A percentile compares a stretch with the other conserved stretches of the same genome.
Evolutionary conservation across 352 stramenopile genomes (phyloP).

Genomic region (Phytophthora capsici): DNA sequence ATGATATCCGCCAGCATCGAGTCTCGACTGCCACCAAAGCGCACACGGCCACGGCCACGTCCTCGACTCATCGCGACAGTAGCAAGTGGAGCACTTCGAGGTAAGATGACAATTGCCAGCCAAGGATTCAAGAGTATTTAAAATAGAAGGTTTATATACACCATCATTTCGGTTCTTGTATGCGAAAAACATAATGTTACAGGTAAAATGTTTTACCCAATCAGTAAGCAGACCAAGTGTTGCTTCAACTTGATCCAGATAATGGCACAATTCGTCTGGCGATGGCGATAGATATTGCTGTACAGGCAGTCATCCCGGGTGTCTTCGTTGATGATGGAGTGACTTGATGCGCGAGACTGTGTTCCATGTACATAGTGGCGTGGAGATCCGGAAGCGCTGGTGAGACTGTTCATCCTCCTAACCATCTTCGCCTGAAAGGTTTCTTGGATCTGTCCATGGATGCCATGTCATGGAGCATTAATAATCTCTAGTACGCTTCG

Average conservation of each 20-base stretch:
- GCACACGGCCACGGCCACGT: slow-evolving; percentile 66
- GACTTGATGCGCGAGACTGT: neutral
- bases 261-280: neutral
- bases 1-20: slow-evolving; percentile 71
- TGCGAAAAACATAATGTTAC: neutral
- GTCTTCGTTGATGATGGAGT: slow-evolving; percentile 3
- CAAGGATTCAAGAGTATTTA: slow-evolving; percentile 27
- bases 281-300: neutral
- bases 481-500: too few species aligned
- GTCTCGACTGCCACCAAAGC: slow-evolving; percentile 77
- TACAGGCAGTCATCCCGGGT: slow-evolving; percentile 20
- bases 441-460: too few species aligned
- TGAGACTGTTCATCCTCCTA: slow-evolving; percentile 4
- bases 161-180: slow-evolving; percentile 1
- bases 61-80: slow-evolving; percentile 58
- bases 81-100: neutral
- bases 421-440: slow-evolving; percentile 9
- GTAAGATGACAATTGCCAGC: slow-evolving; percentile 12
- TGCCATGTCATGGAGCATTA: too few species aligned
- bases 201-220: slow-evolving; percentile 5
- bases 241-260: slow-evolving; percentile 25
- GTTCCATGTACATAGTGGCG: slow-evolving; percentile 26
- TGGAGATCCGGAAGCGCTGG: slow-evolving; percentile 17
- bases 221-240: neutral
- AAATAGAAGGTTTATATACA: neutral